Evolutionary conservation across 176 grass and related monocot species (phyloP), one percentile per base, ranked within the genome.

Genomic region (Aegilops longissima): DNA sequence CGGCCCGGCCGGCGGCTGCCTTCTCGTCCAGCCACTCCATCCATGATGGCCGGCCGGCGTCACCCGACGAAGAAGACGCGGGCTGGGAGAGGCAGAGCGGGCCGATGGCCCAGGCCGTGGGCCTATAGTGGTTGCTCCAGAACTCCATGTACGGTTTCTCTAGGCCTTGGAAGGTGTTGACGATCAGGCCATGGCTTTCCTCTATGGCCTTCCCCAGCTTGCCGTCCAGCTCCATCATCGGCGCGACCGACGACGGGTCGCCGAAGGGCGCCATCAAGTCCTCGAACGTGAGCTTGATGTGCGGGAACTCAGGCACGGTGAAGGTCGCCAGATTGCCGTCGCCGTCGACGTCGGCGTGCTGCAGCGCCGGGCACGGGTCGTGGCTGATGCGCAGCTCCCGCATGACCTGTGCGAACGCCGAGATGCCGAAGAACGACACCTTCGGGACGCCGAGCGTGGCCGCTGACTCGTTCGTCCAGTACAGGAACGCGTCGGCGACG

Each of bases 181-280:
- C 14, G 17, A 96, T 75, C 34, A 77, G 4, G 6, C 87, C 94
- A 20, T 69, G 79, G 39, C 82, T 90, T 7, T 58, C 74, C 18
- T 12, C 24, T 2, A 73, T 36, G 70, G 87, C 81, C 23, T 8
- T 67, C 0, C 2, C 36, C 56, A 39, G 30, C 80, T 88, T 88
- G 8, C 20, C 5, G 5, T 90, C 66, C 11, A 93, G 84, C 68
- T 93, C 89, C 67, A 83, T 29, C 81, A 84, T 73, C 30, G 24
- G 63, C 16, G 44, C 87, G 0, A 86, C n/a, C 2, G 91, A 86
- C 7, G 90, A 82, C 13, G 87, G 87, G 25, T 92, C 87, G 1
- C 92, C 91, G 5, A 93, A 96, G 12, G 89, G 89, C 12, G 91
- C 87, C 21, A 73, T 70, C 69, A 96, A 24, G 70, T 96, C 94